Evolutionary conservation across 1,284 basidiomycete genomes (phyloP).

Genomic region (Earliella scabrosa): DNA sequence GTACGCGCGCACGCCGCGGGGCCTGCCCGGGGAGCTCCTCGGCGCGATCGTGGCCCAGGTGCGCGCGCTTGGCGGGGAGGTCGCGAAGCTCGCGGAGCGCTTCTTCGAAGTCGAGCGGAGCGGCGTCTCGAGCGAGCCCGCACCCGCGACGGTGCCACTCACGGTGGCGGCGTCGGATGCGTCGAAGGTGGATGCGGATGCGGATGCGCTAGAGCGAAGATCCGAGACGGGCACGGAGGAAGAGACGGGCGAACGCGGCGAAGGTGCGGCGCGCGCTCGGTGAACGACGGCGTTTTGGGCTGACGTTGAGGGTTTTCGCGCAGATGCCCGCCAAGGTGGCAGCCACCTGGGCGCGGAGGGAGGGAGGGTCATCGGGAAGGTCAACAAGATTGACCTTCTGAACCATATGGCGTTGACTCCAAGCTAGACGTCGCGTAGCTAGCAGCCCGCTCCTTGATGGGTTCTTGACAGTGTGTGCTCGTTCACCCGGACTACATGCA

Average conservation of each 20-base stretch:
- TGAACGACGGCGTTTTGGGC: background rate
- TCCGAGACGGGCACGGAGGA: background rate
- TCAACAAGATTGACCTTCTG: constrained; percentile 4
- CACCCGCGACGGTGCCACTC: too few species aligned
- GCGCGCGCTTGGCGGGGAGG: constrained; percentile 25
- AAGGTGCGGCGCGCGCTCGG: background rate
- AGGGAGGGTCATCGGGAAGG: background rate
- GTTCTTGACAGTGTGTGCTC: background rate
- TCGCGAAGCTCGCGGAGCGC: constrained; percentile 20
- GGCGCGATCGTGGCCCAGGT: constrained; percentile 22
- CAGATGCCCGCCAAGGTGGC: background rate
- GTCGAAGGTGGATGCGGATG: background rate
- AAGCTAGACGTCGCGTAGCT: constrained; percentile 1
- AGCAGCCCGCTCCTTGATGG: background rate
- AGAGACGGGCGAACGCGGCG: background rate
- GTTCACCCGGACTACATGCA: too few species aligned
- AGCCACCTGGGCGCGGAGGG: background rate
- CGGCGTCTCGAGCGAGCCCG: too few species aligned
- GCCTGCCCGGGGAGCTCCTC: constrained; percentile 28
- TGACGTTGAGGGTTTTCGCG: background rate
- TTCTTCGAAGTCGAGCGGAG: constrained; percentile 28
- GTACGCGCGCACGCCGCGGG: constrained; percentile 43
- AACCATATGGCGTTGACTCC: constrained; percentile 12
- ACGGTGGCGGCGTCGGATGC: background rate
- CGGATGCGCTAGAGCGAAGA: background rate